These are phyloP conservation scores for Quercus mongolica DNA, from an alignment of 306 rosid species.

Conservation along the genomic window DNA sequence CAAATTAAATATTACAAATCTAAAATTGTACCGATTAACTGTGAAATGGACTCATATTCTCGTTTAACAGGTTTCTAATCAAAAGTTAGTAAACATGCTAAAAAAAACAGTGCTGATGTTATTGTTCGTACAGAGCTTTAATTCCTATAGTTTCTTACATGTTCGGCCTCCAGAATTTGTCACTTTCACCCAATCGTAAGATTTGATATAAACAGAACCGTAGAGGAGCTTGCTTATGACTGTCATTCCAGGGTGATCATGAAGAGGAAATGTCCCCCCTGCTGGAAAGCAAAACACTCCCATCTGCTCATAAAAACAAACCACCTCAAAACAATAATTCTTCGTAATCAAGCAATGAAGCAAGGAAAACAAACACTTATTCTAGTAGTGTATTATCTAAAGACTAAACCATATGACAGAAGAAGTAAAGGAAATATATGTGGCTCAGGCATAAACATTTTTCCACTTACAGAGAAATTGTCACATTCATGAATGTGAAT, in stretches of 20 bases:
- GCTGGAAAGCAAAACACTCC: constrained; percentile 64
- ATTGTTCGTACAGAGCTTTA: neutral
- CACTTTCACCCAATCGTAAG: constrained; percentile 63
- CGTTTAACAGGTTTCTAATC: no score
- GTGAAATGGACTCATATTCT: no score
- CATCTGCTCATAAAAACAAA: constrained; percentile 29
- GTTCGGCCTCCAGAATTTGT: constrained; percentile 21
- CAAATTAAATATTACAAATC: no score
- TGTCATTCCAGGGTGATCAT: constrained; percentile 76
- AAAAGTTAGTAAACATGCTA: no score
- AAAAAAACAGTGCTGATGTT: neutral
- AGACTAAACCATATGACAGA: neutral
- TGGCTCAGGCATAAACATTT: neutral
- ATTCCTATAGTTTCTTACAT: constrained; percentile 25
- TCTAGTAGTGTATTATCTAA: neutral
- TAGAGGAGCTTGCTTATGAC: constrained; percentile 59
- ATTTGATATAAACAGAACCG: constrained; percentile 46
- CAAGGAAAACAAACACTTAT: neutral
- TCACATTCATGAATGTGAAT: constrained; percentile 64
- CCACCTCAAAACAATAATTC: neutral
- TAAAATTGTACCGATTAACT: no score
- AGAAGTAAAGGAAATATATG: neutral
- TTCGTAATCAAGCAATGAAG: neutral
- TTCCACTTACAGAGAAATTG: constrained; percentile 41
- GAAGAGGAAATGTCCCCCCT: constrained; percentile 57